Conservation (phyloP, 225 moss, liverwort and hornwort species). For the Physcomitrium patens region DNA sequence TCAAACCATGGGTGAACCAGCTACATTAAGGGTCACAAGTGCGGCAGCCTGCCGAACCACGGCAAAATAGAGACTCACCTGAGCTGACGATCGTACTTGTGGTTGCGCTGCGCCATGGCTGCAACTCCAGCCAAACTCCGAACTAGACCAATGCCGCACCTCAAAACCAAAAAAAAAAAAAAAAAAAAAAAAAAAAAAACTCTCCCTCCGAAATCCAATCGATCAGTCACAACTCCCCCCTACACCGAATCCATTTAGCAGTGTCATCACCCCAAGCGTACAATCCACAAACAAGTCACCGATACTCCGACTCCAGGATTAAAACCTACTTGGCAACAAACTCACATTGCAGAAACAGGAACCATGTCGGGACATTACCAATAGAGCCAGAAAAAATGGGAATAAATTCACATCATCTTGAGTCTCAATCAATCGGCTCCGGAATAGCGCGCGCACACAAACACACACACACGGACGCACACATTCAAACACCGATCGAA, state of each 20-base stretch:
- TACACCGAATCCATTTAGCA: background rate
- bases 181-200: no score
- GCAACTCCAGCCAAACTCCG: background rate
- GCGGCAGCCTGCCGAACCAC: background rate
- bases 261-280: background rate
- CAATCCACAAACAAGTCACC: background rate
- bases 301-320: background rate
- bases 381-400: no score
- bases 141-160: background rate
- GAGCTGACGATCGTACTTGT: constrained; percentile 79
- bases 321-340: background rate
- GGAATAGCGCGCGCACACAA: no score
- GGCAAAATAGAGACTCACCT: constrained; percentile 34
- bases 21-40: background rate
- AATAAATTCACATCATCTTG: no score
- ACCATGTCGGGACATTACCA: no score
- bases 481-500: no score
- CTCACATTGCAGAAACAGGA: background rate
- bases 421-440: no score
- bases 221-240: background rate
- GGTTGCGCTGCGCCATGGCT: constrained; percentile 75
- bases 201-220: background rate
- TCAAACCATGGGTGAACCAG: background rate
- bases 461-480: no score
- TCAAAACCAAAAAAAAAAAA: background rate